Conservation (phyloP, 2,329 filamentous ascomycete species). For the Colletotrichum kahawae region DNA sequence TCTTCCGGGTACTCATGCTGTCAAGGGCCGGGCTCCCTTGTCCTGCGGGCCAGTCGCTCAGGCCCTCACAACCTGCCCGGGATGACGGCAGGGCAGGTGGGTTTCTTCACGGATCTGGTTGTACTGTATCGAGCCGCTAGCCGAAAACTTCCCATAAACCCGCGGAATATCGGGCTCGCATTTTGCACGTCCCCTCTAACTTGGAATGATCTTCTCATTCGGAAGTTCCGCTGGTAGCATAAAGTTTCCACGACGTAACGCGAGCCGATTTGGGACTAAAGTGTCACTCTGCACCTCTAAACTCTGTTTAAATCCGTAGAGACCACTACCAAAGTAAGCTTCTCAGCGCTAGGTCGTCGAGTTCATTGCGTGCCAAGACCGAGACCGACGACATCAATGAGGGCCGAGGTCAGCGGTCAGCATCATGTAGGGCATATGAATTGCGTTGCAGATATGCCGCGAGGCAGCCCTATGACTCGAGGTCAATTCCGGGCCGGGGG, state of each 20-base stretch:
- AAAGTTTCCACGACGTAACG: neutral
- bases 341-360: neutral
- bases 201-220: neutral
- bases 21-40: neutral
- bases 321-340: neutral
- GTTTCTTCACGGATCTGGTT: neutral
- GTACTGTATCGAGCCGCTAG: neutral
- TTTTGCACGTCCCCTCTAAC: neutral
- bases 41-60: neutral
- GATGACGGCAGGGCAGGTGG: neutral
- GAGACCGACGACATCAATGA: neutral
- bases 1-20: rapidly evolving
- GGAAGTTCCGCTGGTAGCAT: neutral
- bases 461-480: neutral
- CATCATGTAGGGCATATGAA: neutral
- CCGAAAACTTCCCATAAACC: neutral
- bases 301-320: neutral
- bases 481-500: rapidly evolving
- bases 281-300: neutral
- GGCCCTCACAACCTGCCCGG: neutral
- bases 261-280: neutral
- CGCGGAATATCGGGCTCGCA: neutral
- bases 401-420: neutral
- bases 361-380: neutral
- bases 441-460: neutral